Evolutionary conservation across 495 filamentous ascomycete genomes (phyloP), one percentile per base, ranked within the genome.

Genomic region (Lophiotrema nucula): DNA sequence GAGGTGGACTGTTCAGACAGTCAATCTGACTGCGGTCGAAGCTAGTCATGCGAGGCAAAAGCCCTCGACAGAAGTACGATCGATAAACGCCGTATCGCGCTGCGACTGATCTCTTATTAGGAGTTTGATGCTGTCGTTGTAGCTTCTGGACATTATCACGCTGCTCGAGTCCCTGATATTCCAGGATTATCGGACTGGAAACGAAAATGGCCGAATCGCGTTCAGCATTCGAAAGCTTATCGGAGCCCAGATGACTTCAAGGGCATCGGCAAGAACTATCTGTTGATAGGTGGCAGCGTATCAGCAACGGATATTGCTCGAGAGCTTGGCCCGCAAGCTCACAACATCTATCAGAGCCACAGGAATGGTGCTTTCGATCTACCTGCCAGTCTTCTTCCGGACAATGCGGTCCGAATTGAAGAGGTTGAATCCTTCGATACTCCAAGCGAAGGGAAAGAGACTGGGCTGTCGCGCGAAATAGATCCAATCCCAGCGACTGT

Each of bases 151-250:
- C 90, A 96, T 66, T 93, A 86, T 68, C 77, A 79, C 18, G 80
- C 86, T 10, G 84, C 86, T 0, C 84, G 79, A 65, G 72, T 93
- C 8, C 91, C 91, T 0, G 71, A 78, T 25, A 81, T 87, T 16
- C 55, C 69, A 1, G 85, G 86, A 1, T 76, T 87, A 15, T 54
- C 68, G 38, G 66, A 62, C 38, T 81, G 82, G 84, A 77, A 89
- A 65, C 53, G 69, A 23, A 65, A 71, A 1, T 81, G 88, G 54
- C 87, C 87, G 0, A 80, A 77, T 0, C 58, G 77, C 0, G 85
- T 96, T 18, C 80, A 81, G 0, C 92, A 97, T 70, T 90, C 91
- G 10, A 96, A 92, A 61, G 77, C 79, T 23, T 97, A 89, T 67
- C 80, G 90, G 43, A 75, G 71, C 0, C 79, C 89, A 1, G 77